Conservation (phyloP, 345 rosid genomes). For the Salix arbutifolia region DNA sequence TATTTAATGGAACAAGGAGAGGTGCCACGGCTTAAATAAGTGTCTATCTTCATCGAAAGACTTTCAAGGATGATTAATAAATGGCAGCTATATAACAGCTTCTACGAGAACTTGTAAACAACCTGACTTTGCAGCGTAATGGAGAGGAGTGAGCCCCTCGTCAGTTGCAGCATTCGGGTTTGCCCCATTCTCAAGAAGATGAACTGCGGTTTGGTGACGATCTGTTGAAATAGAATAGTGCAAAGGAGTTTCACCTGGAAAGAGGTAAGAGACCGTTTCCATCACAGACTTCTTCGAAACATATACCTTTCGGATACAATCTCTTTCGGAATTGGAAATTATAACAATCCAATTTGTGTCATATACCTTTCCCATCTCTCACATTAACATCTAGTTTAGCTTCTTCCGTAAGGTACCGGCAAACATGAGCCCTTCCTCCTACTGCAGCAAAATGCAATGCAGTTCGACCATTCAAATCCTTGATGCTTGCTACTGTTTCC, state of each 20-base stretch:
- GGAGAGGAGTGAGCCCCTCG: constrained; percentile 4
- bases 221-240: constrained; percentile 5
- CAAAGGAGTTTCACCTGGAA: constrained; percentile 22
- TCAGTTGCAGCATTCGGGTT: constrained; percentile 13
- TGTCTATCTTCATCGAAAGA: no score
- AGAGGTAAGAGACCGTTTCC: background rate
- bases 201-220: background rate
- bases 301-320: background rate
- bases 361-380: constrained; percentile 9
- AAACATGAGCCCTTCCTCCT: constrained; percentile 8
- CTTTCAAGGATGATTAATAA: no score
- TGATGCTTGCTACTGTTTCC: background rate
- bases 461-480: background rate
- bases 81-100: no score
- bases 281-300: background rate
- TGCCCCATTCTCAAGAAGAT: constrained; percentile 27
- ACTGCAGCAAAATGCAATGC: constrained; percentile 16
- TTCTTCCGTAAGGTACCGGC: constrained; percentile 13
- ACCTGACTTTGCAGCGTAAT: constrained; percentile 14
- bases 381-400: constrained; percentile 8
- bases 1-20: no score
- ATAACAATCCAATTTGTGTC: no score
- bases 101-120: background rate
- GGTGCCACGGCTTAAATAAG: no score
- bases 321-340: no score